phyloP scores from a whole-genome alignment of 208 protist species.

The Sergeia podlipaevii region DNA sequence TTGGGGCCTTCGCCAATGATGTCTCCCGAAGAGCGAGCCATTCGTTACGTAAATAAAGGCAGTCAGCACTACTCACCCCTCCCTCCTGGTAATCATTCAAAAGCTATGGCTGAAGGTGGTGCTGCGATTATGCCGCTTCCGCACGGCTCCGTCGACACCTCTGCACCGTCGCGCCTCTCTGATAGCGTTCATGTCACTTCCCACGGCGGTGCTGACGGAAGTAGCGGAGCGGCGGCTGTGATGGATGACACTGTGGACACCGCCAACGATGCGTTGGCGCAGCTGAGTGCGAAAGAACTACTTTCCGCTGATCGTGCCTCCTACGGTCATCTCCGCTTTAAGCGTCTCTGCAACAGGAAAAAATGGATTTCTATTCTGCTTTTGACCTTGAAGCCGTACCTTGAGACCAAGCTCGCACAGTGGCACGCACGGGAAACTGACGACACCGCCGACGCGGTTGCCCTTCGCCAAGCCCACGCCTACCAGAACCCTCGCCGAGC shows the following conservation, averaged over 20 bases:
- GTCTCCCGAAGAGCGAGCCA: constrained; percentile 44
- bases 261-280: constrained; percentile 9
- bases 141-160: background rate
- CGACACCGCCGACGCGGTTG: constrained; percentile 34
- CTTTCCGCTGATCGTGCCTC: constrained; percentile 39
- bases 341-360: constrained; percentile 24
- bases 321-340: constrained; percentile 67
- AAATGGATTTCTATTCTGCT: constrained; percentile 54
- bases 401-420: constrained; percentile 28
- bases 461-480: constrained; percentile 22
- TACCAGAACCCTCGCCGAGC: constrained; percentile 34
- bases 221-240: background rate
- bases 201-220: background rate
- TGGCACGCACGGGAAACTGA: constrained; percentile 54
- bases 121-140: background rate
- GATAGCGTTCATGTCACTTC: background rate
- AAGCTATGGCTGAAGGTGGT: background rate
- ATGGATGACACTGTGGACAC: background rate
- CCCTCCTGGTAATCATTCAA: background rate
- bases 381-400: constrained; percentile 59
- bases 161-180: background rate
- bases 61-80: background rate
- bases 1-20: constrained; percentile 43
- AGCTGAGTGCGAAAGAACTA: constrained; percentile 28
- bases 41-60: constrained; percentile 24